Conservation (phyloP, 148 eudicot species). For the Rhododendron henanense region DNA sequence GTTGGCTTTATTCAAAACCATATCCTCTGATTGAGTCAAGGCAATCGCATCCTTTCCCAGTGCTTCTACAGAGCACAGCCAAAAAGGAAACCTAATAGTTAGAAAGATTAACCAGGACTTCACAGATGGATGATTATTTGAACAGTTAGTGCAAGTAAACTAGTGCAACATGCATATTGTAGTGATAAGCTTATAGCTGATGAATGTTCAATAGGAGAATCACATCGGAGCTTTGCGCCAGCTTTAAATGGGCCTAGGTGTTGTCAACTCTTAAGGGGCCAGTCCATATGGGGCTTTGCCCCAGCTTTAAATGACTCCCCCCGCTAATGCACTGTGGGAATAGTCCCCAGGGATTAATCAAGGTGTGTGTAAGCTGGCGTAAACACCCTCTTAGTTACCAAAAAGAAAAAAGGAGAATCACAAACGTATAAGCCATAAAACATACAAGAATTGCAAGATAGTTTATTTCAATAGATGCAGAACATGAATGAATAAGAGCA, state of each 20-base stretch:
- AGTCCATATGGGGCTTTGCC: background rate
- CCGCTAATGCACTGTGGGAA: background rate
- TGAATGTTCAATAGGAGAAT: background rate
- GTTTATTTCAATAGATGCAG: background rate
- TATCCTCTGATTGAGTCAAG: background rate
- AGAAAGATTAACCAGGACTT: background rate
- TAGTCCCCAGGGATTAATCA: background rate
- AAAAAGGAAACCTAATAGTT: background rate
- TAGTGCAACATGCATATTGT: background rate
- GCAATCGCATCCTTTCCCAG: background rate
- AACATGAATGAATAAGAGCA: background rate
- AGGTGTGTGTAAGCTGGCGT: background rate
- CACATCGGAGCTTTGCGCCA: background rate
- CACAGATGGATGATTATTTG: background rate
- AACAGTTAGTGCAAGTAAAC: background rate
- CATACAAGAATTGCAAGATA: background rate
- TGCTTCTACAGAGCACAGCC: background rate
- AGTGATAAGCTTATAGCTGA: background rate
- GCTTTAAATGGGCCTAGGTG: background rate
- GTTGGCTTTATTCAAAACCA: background rate
- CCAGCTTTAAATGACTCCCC: background rate
- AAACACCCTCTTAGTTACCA: background rate
- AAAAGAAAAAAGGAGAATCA: background rate
- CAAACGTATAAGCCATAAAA: background rate
- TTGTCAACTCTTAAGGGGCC: background rate